A percentile compares a stretch with the other conserved stretches of the same genome.
These are phyloP conservation scores for Capsella bursapastoris DNA, from an alignment of 345 rosid genomes.

Conservation along the genomic window DNA sequence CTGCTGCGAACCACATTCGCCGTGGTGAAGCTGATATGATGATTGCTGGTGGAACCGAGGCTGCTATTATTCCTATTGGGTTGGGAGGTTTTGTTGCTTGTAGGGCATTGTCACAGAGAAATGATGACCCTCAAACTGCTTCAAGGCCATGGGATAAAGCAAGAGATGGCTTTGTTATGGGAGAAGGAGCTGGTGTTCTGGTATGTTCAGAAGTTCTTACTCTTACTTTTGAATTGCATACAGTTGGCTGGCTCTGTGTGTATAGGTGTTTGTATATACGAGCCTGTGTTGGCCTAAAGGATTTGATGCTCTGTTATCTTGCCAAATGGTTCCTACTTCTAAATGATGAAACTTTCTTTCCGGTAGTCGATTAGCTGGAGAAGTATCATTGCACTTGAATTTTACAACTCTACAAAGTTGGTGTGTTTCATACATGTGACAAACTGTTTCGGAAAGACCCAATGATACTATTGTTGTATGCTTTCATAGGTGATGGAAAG, in stretches of 20 bases:
- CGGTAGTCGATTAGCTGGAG: background rate
- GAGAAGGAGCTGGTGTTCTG: conserved; percentile 98
- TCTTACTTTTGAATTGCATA: background rate
- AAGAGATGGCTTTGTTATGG: conserved; percentile 98
- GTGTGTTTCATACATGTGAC: conserved; percentile 9
- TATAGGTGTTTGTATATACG: background rate
- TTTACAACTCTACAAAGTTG: background rate
- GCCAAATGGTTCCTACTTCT: background rate
- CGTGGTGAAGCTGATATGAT: conserved; percentile 99
- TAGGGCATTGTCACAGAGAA: conserved; percentile 96
- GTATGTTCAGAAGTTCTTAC: conserved; percentile 53
- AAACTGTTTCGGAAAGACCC: background rate
- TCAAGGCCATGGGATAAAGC: conserved; percentile 98
- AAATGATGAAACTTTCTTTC: background rate
- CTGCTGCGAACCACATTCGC: conserved; percentile 98
- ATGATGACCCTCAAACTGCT: conserved; percentile 96
- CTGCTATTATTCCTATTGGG: conserved; percentile 95
- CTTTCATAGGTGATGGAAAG: conserved; percentile 87
- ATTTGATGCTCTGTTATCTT: conserved; percentile 1
- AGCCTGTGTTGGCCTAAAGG: background rate
- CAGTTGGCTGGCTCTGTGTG: background rate
- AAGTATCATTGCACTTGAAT: background rate
- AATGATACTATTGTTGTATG: background rate
- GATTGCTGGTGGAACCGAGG: conserved; percentile 99
- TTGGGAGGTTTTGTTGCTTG: conserved; percentile 98